Base-by-base conservation (phyloP, 768 basidiomycete species). In the Pseudohyphozyma bogoriensis region DNA sequence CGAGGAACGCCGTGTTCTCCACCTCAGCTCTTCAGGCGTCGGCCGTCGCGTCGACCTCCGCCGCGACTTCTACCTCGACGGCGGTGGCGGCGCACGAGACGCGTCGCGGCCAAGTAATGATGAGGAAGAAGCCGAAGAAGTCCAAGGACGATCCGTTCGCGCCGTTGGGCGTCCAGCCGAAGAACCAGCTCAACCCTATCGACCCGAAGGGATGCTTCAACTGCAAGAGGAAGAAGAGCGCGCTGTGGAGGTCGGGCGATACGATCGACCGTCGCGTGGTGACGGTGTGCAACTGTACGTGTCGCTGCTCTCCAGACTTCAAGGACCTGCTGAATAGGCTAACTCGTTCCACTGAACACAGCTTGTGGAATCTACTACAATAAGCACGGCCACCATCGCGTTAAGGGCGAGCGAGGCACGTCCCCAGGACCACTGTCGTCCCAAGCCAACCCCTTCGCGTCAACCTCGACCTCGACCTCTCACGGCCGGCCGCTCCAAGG, bases 291-390 rank as follows among this genome's bases (percentile, higher is more conserved):
- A 67, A 64, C 46, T 62, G 65, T 62, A 6, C 15, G 60, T n/a
- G 2, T 29, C 3, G 1, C 4, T 8, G 15, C 20, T 24, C 4
- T 16, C 28, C 33, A n/a, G n/a, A n/a, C n/a, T n/a, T n/a, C n/a
- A n/a, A n/a, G n/a, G n/a, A n/a, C n/a, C n/a, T n/a, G n/a, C n/a
- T n/a, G n/a, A n/a, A n/a, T n/a, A n/a, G n/a, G 26, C 60, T 11
- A 3, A n/a, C 29, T 13, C 12, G 22, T 18, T 13, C 22, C 31
- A 11, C 20, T 16, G 11, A 35, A 24, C 15, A n/a, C 56, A 66
- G 65, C 66, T 16, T 67, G 66, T 51, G 66, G 66, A n/a, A 56
- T 26, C 15, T 67, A 61, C 59, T 67, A 40, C 62, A 67, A 67
- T 51, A 63, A 64, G 57, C 55, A 67, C 40, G 66, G 66, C 22